Base-by-base conservation (phyloP, 2,329 filamentous ascomycete genomes). In the Epichloe typhina region DNA sequence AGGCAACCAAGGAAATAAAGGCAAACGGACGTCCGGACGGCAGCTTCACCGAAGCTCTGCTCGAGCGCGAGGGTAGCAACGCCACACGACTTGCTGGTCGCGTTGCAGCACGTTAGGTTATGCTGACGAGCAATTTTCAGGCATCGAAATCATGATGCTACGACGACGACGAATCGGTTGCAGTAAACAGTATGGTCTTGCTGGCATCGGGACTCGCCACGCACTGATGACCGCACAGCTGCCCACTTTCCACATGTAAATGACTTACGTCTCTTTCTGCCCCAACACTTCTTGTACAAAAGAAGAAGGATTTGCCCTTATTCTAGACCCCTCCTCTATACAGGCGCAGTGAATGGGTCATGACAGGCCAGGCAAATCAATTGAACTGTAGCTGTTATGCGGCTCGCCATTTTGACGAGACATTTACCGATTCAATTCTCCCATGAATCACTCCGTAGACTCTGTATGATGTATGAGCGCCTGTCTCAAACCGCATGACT, bases 1-100 rank as follows among this genome's bases (percentile, higher is more conserved):
- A 86, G 61, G 72, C 79, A 13, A 72, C 80, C 47, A 72, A 77
- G 62, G 79, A 84, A 64, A 77, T 88, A 60, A 71, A 72, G 61
- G 72, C 72, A 36, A 69, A 66, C 17, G 68, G 66, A 21, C 58
- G 61, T 23, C 60, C 62, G 26, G 59, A 57, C 43, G 42, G 39
- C 48, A 64, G 71, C 50, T 64, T 83, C 56, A 79, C 78, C 53
- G 79, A 83, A 62, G 70, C 74, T 41, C 69, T 83, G 44, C 74
- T 83, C 38, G 78, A 77, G 63, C 72, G 73, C 50, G 78, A 82
- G 67, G 61, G 63, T 21, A 62, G 66, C 55, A 59, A 63, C 51
- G 58, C 58, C 36, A 57, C 52, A 19, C 61, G 64, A 52, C 58
- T 60, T 52, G 61, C 60, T 45, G 55, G n/a, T 19, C 15, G 56